A percentile compares a stretch with the other conserved stretches of the same genome.
Evolutionary conservation across 2,329 filamentous ascomycete genomes (phyloP).

Genomic region (Chaetomiaceae sp.): DNA sequence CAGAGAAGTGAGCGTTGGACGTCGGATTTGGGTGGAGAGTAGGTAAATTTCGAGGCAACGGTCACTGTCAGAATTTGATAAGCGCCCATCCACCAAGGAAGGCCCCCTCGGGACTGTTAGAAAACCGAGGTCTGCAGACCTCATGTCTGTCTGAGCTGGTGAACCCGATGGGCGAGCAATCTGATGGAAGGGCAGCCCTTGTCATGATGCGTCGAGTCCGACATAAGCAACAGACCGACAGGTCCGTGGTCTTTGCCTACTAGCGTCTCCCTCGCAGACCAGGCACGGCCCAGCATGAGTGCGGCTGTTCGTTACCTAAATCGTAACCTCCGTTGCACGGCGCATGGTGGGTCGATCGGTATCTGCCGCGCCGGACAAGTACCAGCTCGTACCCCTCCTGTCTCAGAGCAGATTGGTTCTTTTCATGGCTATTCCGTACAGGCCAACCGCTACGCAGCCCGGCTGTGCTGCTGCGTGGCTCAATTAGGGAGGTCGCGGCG

Average conservation of each 20-base stretch:
- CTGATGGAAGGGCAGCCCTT: neutral
- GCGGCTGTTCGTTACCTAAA: conserved; percentile 1
- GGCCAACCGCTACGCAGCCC: neutral
- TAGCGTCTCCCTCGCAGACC: neutral
- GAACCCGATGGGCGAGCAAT: neutral
- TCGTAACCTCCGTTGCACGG: neutral
- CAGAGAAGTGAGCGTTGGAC: no score
- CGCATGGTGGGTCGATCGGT: conserved; percentile 11
- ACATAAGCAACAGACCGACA: neutral
- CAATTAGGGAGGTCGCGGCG: conserved; percentile 11
- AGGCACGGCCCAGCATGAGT: neutral
- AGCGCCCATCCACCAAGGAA: neutral
- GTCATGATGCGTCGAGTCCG: neutral
- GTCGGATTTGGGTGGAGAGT: no score
- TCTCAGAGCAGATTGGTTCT: no score
- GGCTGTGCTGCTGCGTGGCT: conserved; percentile 3
- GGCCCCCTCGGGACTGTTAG: no score
- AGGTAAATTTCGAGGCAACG: no score
- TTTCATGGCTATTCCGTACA: no score
- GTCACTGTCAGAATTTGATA: neutral
- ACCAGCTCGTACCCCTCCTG: conserved; percentile 15
- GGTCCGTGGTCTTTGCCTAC: neutral
- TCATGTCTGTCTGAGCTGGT: neutral
- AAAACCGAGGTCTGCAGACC: neutral
- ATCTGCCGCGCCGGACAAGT: conserved; percentile 13